Evolutionary conservation across 768 basidiomycete species (phyloP).

Genomic region (Baorangia bicolor): DNA sequence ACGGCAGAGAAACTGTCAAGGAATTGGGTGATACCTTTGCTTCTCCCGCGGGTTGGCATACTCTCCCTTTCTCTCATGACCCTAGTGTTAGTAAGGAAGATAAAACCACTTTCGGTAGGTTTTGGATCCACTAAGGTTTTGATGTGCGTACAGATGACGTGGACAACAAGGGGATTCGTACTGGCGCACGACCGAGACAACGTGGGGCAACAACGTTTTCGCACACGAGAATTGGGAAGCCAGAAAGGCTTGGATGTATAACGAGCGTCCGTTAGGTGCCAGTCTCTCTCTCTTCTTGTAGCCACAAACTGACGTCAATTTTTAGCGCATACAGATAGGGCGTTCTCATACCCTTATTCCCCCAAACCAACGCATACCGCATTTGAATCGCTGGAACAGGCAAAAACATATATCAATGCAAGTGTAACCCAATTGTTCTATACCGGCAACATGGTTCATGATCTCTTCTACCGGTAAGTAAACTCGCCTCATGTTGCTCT

Average conservation of each 20-base stretch:
- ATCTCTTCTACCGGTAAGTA: conserved; percentile 69
- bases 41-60: conserved; percentile 91
- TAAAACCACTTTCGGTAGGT: conserved; percentile 9
- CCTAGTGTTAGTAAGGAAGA: conserved; percentile 39
- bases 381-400: conserved; percentile 25
- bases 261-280: conserved; percentile 71
- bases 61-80: conserved; percentile 70
- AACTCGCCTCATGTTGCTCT: background rate
- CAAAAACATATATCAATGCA: conserved; percentile 80
- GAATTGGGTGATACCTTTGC: conserved; percentile 77
- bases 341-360: conserved; percentile 72
- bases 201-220: conserved; percentile 88
- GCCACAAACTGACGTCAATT: background rate
- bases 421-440: conserved; percentile 91
- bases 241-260: conserved; percentile 56
- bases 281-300: background rate
- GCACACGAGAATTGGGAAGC: conserved; percentile 93
- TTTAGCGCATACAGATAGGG: background rate
- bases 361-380: conserved; percentile 36
- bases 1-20: conserved; percentile 40
- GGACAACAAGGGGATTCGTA: conserved; percentile 30
- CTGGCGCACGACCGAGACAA: conserved; percentile 68
- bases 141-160: background rate
- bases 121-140: background rate
- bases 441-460: conserved; percentile 78